phyloP scores from a whole-genome alignment of 2,329 filamentous ascomycete species.

The Trichocomaceae sp. region DNA sequence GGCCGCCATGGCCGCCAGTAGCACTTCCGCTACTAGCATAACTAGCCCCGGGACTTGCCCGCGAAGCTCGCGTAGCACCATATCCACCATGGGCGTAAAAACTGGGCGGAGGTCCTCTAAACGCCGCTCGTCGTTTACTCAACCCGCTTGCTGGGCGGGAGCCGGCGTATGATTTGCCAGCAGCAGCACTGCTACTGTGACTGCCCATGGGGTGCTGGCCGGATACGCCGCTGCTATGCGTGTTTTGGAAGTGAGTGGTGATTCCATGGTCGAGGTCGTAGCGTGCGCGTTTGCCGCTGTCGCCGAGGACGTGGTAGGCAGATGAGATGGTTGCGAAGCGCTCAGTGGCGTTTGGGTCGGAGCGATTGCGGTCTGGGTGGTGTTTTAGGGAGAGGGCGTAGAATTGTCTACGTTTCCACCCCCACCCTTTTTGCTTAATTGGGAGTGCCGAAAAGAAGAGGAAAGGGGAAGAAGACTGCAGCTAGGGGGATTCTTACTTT shows the following conservation, averaged over 20 bases:
- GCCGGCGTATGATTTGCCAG: conserved; percentile 43
- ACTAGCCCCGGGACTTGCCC: neutral
- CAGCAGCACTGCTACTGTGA: conserved; percentile 46
- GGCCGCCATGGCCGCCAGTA: neutral
- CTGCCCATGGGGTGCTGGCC: conserved; percentile 44
- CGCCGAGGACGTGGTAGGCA: conserved; percentile 71
- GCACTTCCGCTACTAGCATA: conserved; percentile 2
- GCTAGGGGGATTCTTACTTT: conserved; percentile 49
- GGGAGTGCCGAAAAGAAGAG: neutral
- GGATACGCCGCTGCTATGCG: conserved; percentile 25
- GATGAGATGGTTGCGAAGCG: conserved; percentile 80
- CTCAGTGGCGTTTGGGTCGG: conserved; percentile 62
- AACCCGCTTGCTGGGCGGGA: conserved; percentile 73
- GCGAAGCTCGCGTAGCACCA: conserved; percentile 45
- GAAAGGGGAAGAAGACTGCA: neutral
- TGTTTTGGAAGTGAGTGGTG: conserved; percentile 24
- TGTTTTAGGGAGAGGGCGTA: conserved; percentile 85
- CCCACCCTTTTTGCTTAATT: neutral
- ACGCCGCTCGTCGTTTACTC: conserved; percentile 66
- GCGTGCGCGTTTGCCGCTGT: conserved; percentile 63
- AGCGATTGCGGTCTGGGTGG: conserved; percentile 85
- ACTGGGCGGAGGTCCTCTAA: conserved; percentile 78
- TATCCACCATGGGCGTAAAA: conserved; percentile 82
- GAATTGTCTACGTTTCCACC: conserved; percentile 56
- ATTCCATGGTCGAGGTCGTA: conserved; percentile 63